Evolutionary conservation across 352 stramenopile species (phyloP), one percentile per base, ranked within the genome.

Genomic region (Thalassiosira sp.): DNA sequence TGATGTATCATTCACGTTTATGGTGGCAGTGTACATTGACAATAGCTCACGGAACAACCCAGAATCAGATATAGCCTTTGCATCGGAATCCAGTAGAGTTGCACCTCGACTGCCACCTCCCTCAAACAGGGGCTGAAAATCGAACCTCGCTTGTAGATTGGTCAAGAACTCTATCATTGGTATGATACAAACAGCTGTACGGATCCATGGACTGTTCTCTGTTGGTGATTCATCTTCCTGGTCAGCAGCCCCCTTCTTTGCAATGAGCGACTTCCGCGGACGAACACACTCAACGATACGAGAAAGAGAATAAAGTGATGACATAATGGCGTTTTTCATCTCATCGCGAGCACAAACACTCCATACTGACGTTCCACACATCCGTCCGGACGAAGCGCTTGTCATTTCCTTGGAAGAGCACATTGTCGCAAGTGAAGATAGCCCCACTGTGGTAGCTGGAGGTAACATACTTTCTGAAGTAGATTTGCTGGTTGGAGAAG

Each of bases 11-110:
- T 56, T 24, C 18, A 59, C 46, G 33, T 70, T 70, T 25, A 37
- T 27, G 18, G 78, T 72, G 7, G 46, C 57, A 7, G 62, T 62
- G 52, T 73, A 82, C 20, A 80, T 53, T 24, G 53, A 63, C 20
- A 89, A 33, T 20, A 85, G 51, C 58, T 84, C 64, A n/a, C 77
- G 68, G 49, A 89, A 82, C 20, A 89, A 68, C 37, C 81, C 81
- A 51, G 81, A 85, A 61, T 86, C 72, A 35, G 78, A 63, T 10
- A 89, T 37, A 37, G 49, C 40, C 60, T 89, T 73, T n/a, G 77
- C 76, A 52, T 85, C 74, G 22, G 65, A 59, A 40, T 81, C 68
- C 24, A 56, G 69, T 27, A 89, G 24, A 7, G 56, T 49, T 63
- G 27, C 18, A 42, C 46, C 69, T 51, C 56, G 65, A 43, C 51